These are phyloP conservation scores for Saccharomycopsis hybrid DNA, from an alignment of 1,139 yeast species.

Conservation along the genomic window DNA sequence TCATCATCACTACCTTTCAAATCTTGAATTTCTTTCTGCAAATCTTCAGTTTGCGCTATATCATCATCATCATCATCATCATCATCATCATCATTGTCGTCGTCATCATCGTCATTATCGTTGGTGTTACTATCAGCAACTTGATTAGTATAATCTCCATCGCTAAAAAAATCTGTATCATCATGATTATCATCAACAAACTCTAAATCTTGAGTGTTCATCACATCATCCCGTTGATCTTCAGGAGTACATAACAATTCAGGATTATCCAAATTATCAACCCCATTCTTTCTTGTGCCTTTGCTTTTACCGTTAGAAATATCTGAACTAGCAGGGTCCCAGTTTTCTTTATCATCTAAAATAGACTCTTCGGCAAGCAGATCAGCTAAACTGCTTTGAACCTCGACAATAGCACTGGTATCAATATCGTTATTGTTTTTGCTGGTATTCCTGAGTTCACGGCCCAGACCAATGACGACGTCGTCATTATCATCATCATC, in stretches of 20 bases:
- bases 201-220: conserved; percentile 19
- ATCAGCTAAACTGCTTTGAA: not conserved
- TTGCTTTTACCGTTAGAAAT: not conserved
- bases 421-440: too few relatives aligned
- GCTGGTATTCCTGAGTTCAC: too few relatives aligned
- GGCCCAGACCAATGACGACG: too few relatives aligned
- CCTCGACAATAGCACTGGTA: not conserved
- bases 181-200: conserved; percentile 21
- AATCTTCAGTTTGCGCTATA: not conserved
- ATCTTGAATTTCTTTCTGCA: conserved; percentile 14
- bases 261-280: conserved; percentile 12
- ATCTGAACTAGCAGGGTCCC: not conserved
- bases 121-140: conserved; percentile 22
- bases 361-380: not conserved
- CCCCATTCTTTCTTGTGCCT: not conserved
- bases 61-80: conserved; percentile 21
- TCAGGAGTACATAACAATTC: conserved; percentile 16
- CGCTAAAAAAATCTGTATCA: conserved; percentile 22
- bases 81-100: conserved; percentile 4
- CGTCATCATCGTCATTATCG: conserved; percentile 21
- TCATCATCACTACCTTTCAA: not conserved
- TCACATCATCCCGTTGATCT: conserved; percentile 18
- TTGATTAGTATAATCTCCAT: conserved; percentile 9
- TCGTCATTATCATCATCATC: too few relatives aligned
- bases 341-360: conserved; percentile 3